Conservation (phyloP, 305 asterid species). For the Andrographis paniculata region DNA sequence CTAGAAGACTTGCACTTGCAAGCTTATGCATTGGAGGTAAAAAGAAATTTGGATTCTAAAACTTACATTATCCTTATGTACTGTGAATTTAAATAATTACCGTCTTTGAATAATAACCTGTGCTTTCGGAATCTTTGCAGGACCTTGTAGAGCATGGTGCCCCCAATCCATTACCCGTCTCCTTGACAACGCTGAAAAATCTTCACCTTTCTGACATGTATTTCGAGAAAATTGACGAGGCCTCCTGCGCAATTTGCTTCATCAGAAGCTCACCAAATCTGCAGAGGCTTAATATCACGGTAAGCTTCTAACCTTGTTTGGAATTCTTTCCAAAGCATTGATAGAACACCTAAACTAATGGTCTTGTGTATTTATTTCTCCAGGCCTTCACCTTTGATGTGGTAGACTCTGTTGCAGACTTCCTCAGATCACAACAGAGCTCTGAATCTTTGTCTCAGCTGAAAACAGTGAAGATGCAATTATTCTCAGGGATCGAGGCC, state of each 20-base stretch:
- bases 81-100: not conserved
- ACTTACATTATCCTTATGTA: not conserved
- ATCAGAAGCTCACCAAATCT: conserved; percentile 51
- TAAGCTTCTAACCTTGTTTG: not conserved
- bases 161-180: conserved; percentile 28
- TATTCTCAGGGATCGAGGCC: conserved; percentile 41
- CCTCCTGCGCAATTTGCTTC: conserved; percentile 49
- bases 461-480: conserved; percentile 36
- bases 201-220: conserved; percentile 43
- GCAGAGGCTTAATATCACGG: conserved; percentile 40
- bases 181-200: conserved; percentile 30
- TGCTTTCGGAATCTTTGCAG: conserved; percentile 17
- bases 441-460: conserved; percentile 39
- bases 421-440: conserved; percentile 35
- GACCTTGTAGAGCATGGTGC: conserved; percentile 50
- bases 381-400: conserved; percentile 48
- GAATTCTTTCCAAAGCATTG: not conserved
- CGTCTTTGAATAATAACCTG: not conserved
- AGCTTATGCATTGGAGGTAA: conserved; percentile 49
- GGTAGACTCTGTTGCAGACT: conserved; percentile 42
- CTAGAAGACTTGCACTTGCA: conserved; percentile 43
- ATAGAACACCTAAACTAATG: not conserved
- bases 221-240: conserved; percentile 39
- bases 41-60: conserved; percentile 1
- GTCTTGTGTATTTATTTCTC: not conserved